Base-by-base conservation (phyloP, 345 rosid species). In the Aegle marmelos region DNA sequence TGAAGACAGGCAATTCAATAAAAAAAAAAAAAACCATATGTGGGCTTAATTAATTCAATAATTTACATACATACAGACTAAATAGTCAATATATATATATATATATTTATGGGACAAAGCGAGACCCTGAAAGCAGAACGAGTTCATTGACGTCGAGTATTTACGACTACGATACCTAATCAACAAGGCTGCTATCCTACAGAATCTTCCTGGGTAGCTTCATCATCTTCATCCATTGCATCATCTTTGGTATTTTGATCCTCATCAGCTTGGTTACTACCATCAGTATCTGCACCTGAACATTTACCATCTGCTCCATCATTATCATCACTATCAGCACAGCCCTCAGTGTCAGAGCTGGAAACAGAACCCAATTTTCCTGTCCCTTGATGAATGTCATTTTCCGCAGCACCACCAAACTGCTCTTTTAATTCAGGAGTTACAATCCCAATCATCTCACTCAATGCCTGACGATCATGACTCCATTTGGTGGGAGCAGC, bases 391-490 rank as follows among this genome's bases (percentile, higher is more conserved):
- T 79, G 82, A 72, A 21, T 76, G 71, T 81, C 88, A 69, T 73
- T 72, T 60, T 80, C 82, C 68, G 54, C 62, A 27, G 78, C 81
- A 45, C 69, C 83, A 57, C 67, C 74, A 79, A 89, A 90, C 68
- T 84, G 86, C 61, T 83, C 92, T 76, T 88, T 92, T 54, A 86
- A 67, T 77, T 89, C 90, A 59, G 94, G 92, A 39, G 90, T 91
- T 48, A 88, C 90, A 67, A 90, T 91, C 39, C 91, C 91, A 58
- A 86, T 87, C 92, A 90, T 86, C 84, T 88, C 88, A 53, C 88
- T 86, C 82, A 88, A 76, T 61, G 82, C 92, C 81, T 59, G 88
- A 67, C 31, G 83, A 76, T 89, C 90, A 70, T 54, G 82, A 70
- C 78, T 85, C 33, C 64, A 76, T 70, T 76, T 81, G 53, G 69